These are phyloP conservation scores for Platanthera zijinensis DNA, from an alignment of 106 monocot species.

Conservation along the genomic window DNA sequence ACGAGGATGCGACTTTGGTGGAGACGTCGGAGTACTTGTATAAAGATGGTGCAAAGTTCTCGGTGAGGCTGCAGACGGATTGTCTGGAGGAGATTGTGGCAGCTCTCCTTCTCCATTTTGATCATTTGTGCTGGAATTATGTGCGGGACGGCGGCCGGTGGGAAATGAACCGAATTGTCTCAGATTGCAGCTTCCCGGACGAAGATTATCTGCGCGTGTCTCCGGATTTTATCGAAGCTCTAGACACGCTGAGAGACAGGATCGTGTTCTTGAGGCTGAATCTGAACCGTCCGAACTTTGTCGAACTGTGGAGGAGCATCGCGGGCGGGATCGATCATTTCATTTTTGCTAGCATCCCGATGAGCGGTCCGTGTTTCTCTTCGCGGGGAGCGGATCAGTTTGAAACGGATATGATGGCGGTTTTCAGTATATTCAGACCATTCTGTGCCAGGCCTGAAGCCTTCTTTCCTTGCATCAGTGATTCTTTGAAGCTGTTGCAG, in stretches of 20 bases:
- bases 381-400: conserved; percentile 36
- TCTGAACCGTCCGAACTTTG: conserved; percentile 53
- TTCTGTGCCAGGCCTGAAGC: conserved; percentile 63
- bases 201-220: conserved; percentile 28
- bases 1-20: conserved; percentile 41
- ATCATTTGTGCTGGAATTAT: conserved; percentile 42
- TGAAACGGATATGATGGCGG: conserved; percentile 39
- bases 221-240: conserved; percentile 32
- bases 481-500: conserved; percentile 42
- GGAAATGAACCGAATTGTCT: conserved; percentile 1
- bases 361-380: conserved; percentile 33
- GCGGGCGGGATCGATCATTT: conserved; percentile 69
- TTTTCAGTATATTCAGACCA: conserved; percentile 50
- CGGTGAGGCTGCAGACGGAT: conserved; percentile 54
- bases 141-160: conserved; percentile 27
- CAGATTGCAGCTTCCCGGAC: conserved; percentile 11
- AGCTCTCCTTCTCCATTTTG: conserved; percentile 48
- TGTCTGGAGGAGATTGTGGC: conserved; percentile 54
- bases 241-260: conserved; percentile 42
- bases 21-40: conserved; percentile 40
- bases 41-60: conserved; percentile 28
- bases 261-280: conserved; percentile 23
- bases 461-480: conserved; percentile 53
- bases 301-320: conserved; percentile 69
- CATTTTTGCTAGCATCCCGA: conserved; percentile 49